Evolutionary conservation across 805 yeast genomes (phyloP).

Genomic region (Pichia ethanolica): DNA sequence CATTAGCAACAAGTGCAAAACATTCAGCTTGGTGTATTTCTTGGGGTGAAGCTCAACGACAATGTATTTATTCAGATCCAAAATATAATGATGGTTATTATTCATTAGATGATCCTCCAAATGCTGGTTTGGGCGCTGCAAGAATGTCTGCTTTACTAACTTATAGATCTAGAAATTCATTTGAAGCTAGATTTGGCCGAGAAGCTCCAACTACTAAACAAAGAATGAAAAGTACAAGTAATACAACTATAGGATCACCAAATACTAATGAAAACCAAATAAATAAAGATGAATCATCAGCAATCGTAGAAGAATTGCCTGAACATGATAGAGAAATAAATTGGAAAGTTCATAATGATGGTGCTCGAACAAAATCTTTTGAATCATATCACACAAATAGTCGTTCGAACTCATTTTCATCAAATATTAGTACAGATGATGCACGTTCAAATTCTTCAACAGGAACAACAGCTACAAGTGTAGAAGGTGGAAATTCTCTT

Average conservation of each 20-base stretch:
- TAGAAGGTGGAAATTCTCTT: constrained; percentile 9
- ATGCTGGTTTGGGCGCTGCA: constrained; percentile 86
- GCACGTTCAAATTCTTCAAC: constrained; percentile 4
- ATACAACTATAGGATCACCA: neutral
- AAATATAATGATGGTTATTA: constrained; percentile 88
- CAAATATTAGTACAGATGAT: constrained; percentile 13
- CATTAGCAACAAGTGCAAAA: constrained; percentile 89
- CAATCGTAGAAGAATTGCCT: constrained; percentile 11
- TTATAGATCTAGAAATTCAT: constrained; percentile 85
- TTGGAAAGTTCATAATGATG: constrained; percentile 86
- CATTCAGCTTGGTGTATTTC: constrained; percentile 98
- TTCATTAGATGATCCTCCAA: constrained; percentile 69
- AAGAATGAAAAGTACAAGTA: constrained; percentile 16
- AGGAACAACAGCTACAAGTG: constrained; percentile 1
- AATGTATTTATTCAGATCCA: constrained; percentile 92
- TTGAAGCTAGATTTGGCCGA: constrained; percentile 89
- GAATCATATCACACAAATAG: constrained; percentile 22
- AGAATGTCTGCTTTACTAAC: constrained; percentile 95
- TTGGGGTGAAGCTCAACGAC: constrained; percentile 98
- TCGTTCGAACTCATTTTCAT: constrained; percentile 24
- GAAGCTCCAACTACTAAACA: constrained; percentile 42
- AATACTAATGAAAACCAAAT: constrained; percentile 1
- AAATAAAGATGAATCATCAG: constrained; percentile 15
- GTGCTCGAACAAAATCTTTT: constrained; percentile 32
- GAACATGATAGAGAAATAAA: constrained; percentile 51